Percentiles rank a stretch among this genome's conserved stretches.
Evolutionary conservation across 305 asterid genomes (phyloP).

Genomic region (Fraxinus baroniana): DNA sequence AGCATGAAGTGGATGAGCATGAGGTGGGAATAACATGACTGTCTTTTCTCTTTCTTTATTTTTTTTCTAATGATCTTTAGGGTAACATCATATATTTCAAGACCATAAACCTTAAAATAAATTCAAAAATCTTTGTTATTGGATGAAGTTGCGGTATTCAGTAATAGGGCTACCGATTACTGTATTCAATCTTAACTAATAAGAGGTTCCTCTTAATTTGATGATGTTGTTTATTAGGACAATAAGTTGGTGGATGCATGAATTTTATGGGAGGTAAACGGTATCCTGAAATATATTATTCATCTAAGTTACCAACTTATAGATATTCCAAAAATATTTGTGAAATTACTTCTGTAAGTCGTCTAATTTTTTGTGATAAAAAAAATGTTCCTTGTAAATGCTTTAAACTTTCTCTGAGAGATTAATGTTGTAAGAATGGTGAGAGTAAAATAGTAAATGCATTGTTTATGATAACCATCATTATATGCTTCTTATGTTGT

Average conservation of each 20-base stretch:
- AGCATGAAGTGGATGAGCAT: slow-evolving; percentile 31
- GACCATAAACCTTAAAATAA: background rate
- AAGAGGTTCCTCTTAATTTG: background rate
- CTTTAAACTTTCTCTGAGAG: background rate
- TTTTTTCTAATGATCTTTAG: background rate
- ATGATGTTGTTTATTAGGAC: background rate
- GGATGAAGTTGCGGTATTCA: slow-evolving; percentile 5
- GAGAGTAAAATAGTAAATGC: background rate
- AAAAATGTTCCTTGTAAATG: background rate
- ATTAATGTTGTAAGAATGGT: background rate
- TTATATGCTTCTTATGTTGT: slow-evolving; percentile 2
- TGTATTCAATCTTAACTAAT: background rate
- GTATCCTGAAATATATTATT: background rate
- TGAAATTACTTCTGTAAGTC: background rate
- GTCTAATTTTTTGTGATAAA: background rate
- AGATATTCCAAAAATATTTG: background rate
- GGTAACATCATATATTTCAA: background rate
- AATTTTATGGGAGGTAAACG: background rate
- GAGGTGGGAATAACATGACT: slow-evolving; percentile 46
- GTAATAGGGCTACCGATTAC: background rate
- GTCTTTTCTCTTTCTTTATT: background rate
- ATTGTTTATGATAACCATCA: background rate
- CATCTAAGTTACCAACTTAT: background rate
- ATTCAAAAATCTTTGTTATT: background rate
- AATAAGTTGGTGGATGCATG: background rate